Base-by-base conservation (phyloP, 768 basidiomycete species). In the Tulasnella sp. region DNA sequence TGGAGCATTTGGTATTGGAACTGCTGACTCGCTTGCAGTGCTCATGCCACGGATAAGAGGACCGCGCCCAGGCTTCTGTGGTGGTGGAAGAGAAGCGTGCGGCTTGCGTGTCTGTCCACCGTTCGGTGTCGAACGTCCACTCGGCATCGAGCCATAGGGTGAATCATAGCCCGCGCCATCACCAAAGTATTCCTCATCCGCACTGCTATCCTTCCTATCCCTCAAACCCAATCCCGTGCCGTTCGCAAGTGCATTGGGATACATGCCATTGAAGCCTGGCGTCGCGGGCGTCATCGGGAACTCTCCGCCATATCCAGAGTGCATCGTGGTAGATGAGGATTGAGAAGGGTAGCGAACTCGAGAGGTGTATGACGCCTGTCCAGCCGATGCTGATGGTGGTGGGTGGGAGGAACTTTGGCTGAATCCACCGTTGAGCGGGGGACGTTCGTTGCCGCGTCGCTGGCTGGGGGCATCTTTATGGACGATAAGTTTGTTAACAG, bases 401-500 rank as follows among this genome's bases (percentile, higher is more conserved):
- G 29, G 23, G 51, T 52, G 13, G 48, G 48, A 42, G 23, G 21
- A n/a, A n/a, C n/a, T n/a, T n/a, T n/a, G 29, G n/a, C 29, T 52
- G 51, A 32, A 52, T 19, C 51, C 23, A 26, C 34, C 34, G 34
- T 24, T 26, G 9, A 32, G 27, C 21, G 51, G 19, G 4, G n/a
- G n/a, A 8, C 23, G 21, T 19, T 52, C 24, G 17, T n/a, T n/a
- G n/a, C 9, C 51, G n/a, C 51, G 17, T 23, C 23, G 51, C 51
- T 5, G 4, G 51, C 51, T 19, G 30, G 17, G 84, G 15, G 61
- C 63, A n/a, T 66, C 67, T 26, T 69, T 68, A 21, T 71, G 84
- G 65, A 81, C 81, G 68, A 97, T 92, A 32, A 98, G 78, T 45
- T 88, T 85, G 69, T 85, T 92, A 65, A 98, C 87, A 61, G 85